Base-by-base conservation (phyloP, 1,284 basidiomycete species). In the Moesziomyces globuligerus region DNA sequence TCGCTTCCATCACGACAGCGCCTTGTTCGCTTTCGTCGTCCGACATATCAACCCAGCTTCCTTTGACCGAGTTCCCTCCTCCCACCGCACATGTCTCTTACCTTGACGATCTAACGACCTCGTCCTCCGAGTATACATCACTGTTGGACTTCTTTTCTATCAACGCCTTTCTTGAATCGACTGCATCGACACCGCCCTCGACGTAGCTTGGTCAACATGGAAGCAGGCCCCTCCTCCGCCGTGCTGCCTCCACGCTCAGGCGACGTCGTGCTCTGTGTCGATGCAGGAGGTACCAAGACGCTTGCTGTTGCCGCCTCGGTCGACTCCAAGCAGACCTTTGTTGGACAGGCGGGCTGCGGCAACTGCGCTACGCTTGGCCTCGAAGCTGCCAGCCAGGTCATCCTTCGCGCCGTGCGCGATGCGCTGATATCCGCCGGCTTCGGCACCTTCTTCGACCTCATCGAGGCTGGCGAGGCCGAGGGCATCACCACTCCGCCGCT, bases 271-370 rank as follows among this genome's bases (percentile, higher is more conserved):
- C 42, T 67, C 29, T 72, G 69, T 25, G 58, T 72, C 18, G 69
- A 72, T 53, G 69, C 69, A 15, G 69, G 69, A 11, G 69, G 69
- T 44, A 72, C 69, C 37, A 72, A 72, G 55, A 72, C 69, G 4
- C 62, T 72, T 13, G 69, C 69, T 11, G 62, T 71, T 28, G 62
- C 62, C 18, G 55, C 64, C 8, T 43, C 48, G 3, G 37, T 50
- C 21, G 48, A 46, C 24, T 57, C 69, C 18, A 62, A 67, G 18
- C 13, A 48, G 15, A 72, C 59, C 8, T 72, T 50, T 32, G 40
- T 42, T 7, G 69, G 58, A 28, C 69, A 67, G 61, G 69, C 64
- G 28, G 69, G 62, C 9, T 67, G 69, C 55, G 64, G 69, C 25
- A 72, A 72, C 42, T 72, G 69, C 28, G 68, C 68, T 7, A 71